phyloP scores from a whole-genome alignment of 139 green algal species.

The Coelastrella sp. region DNA sequence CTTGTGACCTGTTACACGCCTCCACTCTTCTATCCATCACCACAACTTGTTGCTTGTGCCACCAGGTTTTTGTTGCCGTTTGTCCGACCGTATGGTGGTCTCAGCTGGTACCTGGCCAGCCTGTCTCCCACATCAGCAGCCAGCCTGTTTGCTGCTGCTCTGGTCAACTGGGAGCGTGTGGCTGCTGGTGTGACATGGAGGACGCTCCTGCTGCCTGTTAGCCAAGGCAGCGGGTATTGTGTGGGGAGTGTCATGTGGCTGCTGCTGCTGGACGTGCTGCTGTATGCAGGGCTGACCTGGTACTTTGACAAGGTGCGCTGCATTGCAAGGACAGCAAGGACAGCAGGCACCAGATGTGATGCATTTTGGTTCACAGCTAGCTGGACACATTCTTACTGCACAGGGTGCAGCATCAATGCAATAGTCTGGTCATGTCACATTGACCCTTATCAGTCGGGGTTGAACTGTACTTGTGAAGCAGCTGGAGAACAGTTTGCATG shows the following conservation, averaged over 20 bases:
- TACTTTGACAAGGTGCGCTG: constrained; percentile 76
- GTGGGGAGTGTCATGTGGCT: constrained; percentile 66
- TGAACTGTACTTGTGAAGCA: too few relatives aligned
- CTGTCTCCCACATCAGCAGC: constrained; percentile 80
- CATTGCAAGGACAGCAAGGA: too few relatives aligned
- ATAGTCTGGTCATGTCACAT: too few relatives aligned
- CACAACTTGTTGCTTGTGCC: neutral
- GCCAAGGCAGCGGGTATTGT: constrained; percentile 63
- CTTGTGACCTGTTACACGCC: neutral
- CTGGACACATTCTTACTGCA: too few relatives aligned
- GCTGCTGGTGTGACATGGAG: constrained; percentile 51
- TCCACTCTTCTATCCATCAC: neutral
- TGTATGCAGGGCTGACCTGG: constrained; percentile 70
- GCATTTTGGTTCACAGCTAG: too few relatives aligned
- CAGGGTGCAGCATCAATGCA: too few relatives aligned
- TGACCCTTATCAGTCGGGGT: too few relatives aligned
- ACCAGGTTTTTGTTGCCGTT: constrained; percentile 64
- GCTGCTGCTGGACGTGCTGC: constrained; percentile 69
- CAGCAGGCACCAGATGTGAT: too few relatives aligned
- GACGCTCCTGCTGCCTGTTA: constrained; percentile 63
- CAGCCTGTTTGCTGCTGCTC: constrained; percentile 73
- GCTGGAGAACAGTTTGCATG: too few relatives aligned
- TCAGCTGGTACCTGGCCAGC: constrained; percentile 72
- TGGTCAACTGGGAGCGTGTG: constrained; percentile 78
- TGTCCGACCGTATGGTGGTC: constrained; percentile 73